Evolutionary conservation across 1,284 basidiomycete genomes (phyloP).

Genomic region (Ustilago tritici): DNA sequence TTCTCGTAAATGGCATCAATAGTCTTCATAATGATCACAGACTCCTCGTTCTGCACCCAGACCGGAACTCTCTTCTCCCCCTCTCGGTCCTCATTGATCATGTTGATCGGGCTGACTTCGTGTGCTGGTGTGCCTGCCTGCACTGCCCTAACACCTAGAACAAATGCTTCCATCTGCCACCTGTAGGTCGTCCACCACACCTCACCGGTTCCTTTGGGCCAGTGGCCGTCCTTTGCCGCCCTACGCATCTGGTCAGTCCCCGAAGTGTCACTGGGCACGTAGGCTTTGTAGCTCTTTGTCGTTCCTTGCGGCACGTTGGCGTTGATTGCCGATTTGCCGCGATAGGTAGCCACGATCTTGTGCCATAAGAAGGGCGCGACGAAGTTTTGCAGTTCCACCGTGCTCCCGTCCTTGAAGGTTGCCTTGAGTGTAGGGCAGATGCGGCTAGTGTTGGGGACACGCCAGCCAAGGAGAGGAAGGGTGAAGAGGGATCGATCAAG

Average conservation of each 20-base stretch:
- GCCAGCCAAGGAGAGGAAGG: slow-evolving; percentile 18
- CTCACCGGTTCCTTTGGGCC: slow-evolving; percentile 49
- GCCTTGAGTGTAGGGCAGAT: slow-evolving; percentile 28
- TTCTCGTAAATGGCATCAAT: slow-evolving; percentile 57
- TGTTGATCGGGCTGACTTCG: slow-evolving; percentile 35
- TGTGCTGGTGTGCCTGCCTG: slow-evolving; percentile 16
- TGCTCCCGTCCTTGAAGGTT: slow-evolving; percentile 42
- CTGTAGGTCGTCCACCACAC: slow-evolving; percentile 56
- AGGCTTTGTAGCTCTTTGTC: slow-evolving; percentile 32
- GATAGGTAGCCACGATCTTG: slow-evolving; percentile 44
- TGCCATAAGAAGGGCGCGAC: slow-evolving; percentile 52
- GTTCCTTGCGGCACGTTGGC: slow-evolving; percentile 34
- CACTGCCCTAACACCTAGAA: slow-evolving; percentile 34
- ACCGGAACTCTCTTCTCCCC: slow-evolving; percentile 37
- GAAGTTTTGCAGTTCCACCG: slow-evolving; percentile 50
- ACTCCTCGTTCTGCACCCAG: slow-evolving; percentile 57
- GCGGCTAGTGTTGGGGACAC: slow-evolving; percentile 12
- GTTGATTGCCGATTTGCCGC: slow-evolving; percentile 27
- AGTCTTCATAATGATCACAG: slow-evolving; percentile 57
- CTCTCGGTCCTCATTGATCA: slow-evolving; percentile 42
- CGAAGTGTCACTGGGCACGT: slow-evolving; percentile 31
- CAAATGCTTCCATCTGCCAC: slow-evolving; percentile 57
- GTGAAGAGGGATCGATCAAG: slow-evolving; percentile 23
- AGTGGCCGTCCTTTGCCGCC: slow-evolving; percentile 55
- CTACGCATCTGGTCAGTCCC: slow-evolving; percentile 51